Evolutionary conservation across 768 basidiomycete genomes (phyloP), one percentile per base, ranked within the genome.

Genomic region (Rhodotorula sphaerocarpa): DNA sequence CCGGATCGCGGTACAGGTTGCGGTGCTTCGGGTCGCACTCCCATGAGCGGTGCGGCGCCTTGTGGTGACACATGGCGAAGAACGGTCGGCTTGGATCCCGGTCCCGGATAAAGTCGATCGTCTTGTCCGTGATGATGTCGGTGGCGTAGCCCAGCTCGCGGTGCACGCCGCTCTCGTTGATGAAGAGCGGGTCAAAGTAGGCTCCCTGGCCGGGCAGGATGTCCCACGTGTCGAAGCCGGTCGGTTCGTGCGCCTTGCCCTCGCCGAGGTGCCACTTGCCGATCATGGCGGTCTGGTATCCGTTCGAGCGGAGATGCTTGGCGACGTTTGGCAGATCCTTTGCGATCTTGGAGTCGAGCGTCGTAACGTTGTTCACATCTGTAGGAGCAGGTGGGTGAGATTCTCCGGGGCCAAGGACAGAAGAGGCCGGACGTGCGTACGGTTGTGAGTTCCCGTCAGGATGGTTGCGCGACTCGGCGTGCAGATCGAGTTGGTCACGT

Each of bases 11-110:
- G 57, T 71, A 71, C 14, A 71, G 64, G 45, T 71, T n/a, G 16
- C 43, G 34, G 42, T 71, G 70, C 43, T 66, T 66, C n/a, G 63
- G 55, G 53, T 71, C 33, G 53, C 50, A 69, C 46, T 66, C 67
- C 70, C 70, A 71, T 9, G 66, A 51, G n/a, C 70, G 51, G 31
- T 70, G 70, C 11, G 70, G 70, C 14, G 70, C 70, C 52, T 71
- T 71, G 60, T 71, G 70, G 51, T 71, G 70, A 50, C 62, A 64
- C 69, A 70, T 70, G 39, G 52, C 54, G 58, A 70, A 70, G 67
- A 70, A 70, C 5, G 70, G 70, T 18, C 54, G 23, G 7, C n/a
- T 33, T 50, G 57, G 33, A 36, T 70, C 70, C 2, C 62, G 58
- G 16, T 41, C 3, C 20, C 45, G 21, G 56, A 70, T 68, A 27